Evolutionary conservation across 352 stramenopile species (phyloP).

Genomic region (Sclerospora graminicola): DNA sequence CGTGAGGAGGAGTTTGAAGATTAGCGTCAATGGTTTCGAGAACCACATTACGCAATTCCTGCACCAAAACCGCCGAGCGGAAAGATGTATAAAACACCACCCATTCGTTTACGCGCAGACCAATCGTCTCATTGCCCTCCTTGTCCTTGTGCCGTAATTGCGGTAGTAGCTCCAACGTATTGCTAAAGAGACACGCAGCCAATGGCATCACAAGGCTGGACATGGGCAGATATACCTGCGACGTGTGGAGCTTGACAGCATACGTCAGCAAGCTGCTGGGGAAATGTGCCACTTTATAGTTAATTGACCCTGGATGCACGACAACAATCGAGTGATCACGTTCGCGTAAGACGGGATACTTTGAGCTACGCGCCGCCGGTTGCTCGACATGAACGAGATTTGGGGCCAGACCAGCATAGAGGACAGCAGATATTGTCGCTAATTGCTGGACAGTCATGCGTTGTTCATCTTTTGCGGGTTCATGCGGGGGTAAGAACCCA

Average conservation of each 20-base stretch:
- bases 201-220: constrained; percentile 53
- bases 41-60: constrained; percentile 29
- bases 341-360: constrained; percentile 31
- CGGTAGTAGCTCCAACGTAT: constrained; percentile 43
- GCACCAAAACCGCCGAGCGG: constrained; percentile 41
- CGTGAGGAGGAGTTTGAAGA: constrained; percentile 29
- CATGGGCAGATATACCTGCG: constrained; percentile 65
- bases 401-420: constrained; percentile 84
- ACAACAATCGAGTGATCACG: constrained; percentile 36
- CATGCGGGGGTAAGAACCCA: constrained; percentile 34
- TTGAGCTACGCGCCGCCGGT: constrained; percentile 14
- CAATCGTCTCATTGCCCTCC: constrained; percentile 25
- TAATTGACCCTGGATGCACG: constrained; percentile 68
- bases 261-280: constrained; percentile 65
- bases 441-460: constrained; percentile 38
- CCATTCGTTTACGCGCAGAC: constrained; percentile 63
- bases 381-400: constrained; percentile 84
- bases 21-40: constrained; percentile 22
- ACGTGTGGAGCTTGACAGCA: constrained; percentile 75
- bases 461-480: constrained; percentile 1
- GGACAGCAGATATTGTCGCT: constrained; percentile 46
- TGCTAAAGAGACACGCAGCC: constrained; percentile 62
- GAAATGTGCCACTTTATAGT: constrained; percentile 46
- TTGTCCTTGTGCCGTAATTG: constrained; percentile 29
- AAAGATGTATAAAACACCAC: constrained; percentile 46